Conservation (phyloP, 345 rosid species). For the Bruguiera sexangula region DNA sequence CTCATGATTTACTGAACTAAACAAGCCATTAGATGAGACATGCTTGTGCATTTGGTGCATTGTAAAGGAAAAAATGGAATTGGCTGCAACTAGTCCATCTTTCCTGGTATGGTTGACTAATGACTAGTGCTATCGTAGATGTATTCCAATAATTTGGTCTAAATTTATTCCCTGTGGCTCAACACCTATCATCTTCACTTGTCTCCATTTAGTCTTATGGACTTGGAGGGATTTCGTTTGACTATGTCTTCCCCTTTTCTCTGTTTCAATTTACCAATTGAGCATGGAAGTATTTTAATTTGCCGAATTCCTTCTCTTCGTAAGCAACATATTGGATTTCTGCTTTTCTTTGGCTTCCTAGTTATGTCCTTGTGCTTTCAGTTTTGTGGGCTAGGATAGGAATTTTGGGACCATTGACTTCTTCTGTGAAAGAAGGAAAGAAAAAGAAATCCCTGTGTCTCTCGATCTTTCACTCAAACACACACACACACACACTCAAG, state of each 20-base stretch:
- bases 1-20: conserved; percentile 2
- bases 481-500: not conserved
- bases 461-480: too few relatives aligned
- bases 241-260: not conserved
- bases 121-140: not conserved
- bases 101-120: not conserved
- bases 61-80: not conserved
- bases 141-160: conserved; percentile 6
- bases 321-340: too few relatives aligned
- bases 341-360: not conserved
- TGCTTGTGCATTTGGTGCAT: not conserved
- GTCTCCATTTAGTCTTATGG: not conserved
- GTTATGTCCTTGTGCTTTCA: not conserved
- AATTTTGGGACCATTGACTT: not conserved
- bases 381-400: not conserved
- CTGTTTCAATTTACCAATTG: not conserved
- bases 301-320: too few relatives aligned
- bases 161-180: not conserved
- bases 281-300: not conserved
- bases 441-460: too few relatives aligned
- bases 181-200: conserved; percentile 1
- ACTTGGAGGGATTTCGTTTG: not conserved
- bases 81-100: not conserved
- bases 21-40: not conserved
- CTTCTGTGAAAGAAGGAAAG: too few relatives aligned